Base-by-base conservation (phyloP, 768 basidiomycete genomes). In the Pulveroboletus sp. region DNA sequence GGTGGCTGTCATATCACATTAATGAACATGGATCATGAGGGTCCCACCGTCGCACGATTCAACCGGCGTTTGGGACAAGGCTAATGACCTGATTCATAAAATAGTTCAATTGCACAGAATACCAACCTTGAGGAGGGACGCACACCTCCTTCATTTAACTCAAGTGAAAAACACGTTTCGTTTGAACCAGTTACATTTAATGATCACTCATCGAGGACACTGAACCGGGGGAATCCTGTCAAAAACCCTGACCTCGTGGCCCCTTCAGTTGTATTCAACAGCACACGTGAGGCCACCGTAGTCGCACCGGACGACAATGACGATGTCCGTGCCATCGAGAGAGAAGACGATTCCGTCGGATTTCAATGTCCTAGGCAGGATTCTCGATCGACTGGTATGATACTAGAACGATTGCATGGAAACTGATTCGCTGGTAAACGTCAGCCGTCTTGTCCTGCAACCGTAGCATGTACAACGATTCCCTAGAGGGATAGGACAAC, bases 21-120 rank as follows among this genome's bases (percentile, higher is more conserved):
- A 55, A 54, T 43, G 36, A 50, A 36, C 39, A 56, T 55, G 38
- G 50, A 32, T 58, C 47, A 33, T 64, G 61, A 42, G 56, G 36
- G 18, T 58, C 61, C 57, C 59, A 62, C 31, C 59, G 60, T 41
- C 50, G 42, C 43, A 59, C n/a, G 37, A 63, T 49, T 9, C 58
- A 48, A 15, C 66, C 67, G 14, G 61, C 54, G 45, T 62, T 62
- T 39, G 48, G 45, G 28, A 55, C 33, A 43, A 62, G 51, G 32
- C 51, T 50, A 26, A 64, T 51, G 41, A 57, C 46, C 53, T 60
- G 41, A 42, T 45, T 44, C 26, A 37, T 42, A 24, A 43, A 32
- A 30, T 21, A 43, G 31, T 37, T 44, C 40, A 48, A 30, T 32
- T 44, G 39, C 41, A 45, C 37, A 43, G 42, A 39, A 38, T 31